Evolutionary conservation across 768 basidiomycete species (phyloP), one percentile per base, ranked within the genome.

Genomic region (Macrolepiota albuminosa): DNA sequence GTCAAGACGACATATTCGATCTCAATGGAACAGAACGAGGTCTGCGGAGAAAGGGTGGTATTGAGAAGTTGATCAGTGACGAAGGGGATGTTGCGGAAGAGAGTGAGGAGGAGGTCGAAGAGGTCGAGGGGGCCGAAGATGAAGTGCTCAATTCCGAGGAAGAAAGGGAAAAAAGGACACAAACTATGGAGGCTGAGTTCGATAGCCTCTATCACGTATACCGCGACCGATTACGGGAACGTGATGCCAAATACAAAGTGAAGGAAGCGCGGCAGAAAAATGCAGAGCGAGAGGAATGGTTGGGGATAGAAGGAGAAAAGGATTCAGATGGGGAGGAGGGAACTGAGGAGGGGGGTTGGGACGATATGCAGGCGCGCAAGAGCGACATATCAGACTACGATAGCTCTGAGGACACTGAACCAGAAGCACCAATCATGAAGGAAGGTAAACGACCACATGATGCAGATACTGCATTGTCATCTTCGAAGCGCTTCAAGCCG

Each of bases 141-240:
- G 79, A 82, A 56, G 72, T 72, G 0, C 69, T 84, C 49, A 86
- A 84, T 64, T 78, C 78, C 14, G 89, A 89, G 18, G 90, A 91
- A 63, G 94, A 93, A 69, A 73, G 77, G 49, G 86, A 90, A 62
- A 73, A 70, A 64, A 86, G 83, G 68, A 72, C 88, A 14, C 73
- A 70, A 2, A 77, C 66, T 4, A 81, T 98, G 16, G 97, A 98
- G 71, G 85, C 77, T n/a, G 90, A 94, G 66, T 76, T 99, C 59
- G 95, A 98, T 68, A 85, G 82, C 6, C 73, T 98, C 65, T 98
- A 99, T 74, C 87, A 94, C 63, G 81, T 85, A 18, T 99, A 97
- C 73, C 88, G 84, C 69, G 84, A 87, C 57, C 79, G 88, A 60
- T 74, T 93, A 76, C 80, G 83, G 61, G 93, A 95, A 71, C 80